Percentiles rank a stretch among this genome's conserved stretches.
Evolutionary conservation across 148 eudicot species (phyloP).

Genomic region (Vaccinium darrowii): DNA sequence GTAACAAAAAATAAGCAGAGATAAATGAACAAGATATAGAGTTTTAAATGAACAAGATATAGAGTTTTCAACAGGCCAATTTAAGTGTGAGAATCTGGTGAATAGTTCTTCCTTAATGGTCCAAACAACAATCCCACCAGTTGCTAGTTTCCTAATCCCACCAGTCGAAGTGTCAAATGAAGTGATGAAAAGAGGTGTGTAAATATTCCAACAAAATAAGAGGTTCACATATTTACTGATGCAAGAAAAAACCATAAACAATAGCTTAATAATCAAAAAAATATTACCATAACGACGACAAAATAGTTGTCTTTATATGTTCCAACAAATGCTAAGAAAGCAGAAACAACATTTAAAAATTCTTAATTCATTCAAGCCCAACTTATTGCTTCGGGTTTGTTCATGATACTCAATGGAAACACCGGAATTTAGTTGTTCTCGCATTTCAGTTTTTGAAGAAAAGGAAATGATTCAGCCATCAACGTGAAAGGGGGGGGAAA

Average conservation of each 20-base stretch:
- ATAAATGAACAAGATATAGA: not conserved
- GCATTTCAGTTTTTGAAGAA: too few species aligned
- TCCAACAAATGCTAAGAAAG: not conserved
- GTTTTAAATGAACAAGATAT: not conserved
- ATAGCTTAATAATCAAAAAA: not conserved
- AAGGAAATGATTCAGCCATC: too few species aligned
- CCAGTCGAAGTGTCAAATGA: not conserved
- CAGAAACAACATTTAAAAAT: not conserved
- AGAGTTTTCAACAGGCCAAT: not conserved
- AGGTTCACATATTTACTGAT: not conserved
- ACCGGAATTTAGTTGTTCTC: too few species aligned
- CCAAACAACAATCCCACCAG: not conserved
- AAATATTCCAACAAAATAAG: not conserved
- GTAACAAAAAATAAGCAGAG: not conserved
- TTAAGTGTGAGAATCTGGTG: not conserved
- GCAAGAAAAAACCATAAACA: not conserved
- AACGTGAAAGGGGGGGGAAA: too few species aligned
- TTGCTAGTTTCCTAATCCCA: not conserved
- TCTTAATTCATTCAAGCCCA: too few species aligned
- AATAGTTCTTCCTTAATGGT: not conserved
- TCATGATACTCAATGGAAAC: too few species aligned
- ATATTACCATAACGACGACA: not conserved
- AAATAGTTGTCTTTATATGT: not conserved
- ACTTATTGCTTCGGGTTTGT: too few species aligned
- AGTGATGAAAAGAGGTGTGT: not conserved